Conservation (phyloP, 805 yeast genomes). For the Candida insectorum region DNA sequence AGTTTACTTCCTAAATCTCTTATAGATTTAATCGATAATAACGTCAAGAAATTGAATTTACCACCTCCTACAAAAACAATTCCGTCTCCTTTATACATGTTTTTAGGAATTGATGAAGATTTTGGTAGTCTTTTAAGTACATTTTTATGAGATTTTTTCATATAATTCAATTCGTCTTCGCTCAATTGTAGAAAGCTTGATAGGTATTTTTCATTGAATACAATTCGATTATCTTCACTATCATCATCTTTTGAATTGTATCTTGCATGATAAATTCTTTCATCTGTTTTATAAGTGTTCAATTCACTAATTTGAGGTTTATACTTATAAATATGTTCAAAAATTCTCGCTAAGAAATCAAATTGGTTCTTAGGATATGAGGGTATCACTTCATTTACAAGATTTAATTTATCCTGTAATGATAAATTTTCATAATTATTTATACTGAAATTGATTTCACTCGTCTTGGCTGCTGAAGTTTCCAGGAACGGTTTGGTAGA, state of each 20-base stretch:
- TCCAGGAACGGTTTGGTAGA: constrained; percentile 14
- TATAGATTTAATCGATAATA: constrained; percentile 60
- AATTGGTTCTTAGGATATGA: constrained; percentile 5
- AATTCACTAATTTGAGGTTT: constrained; percentile 45
- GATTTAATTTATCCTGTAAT: constrained; percentile 4
- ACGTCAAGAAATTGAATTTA: constrained; percentile 66
- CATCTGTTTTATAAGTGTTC: constrained; percentile 40
- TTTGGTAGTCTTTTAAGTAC: constrained; percentile 46
- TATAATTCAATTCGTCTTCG: constrained; percentile 37
- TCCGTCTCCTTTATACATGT: constrained; percentile 46
- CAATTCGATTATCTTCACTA: constrained; percentile 22
- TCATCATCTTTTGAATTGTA: constrained; percentile 33
- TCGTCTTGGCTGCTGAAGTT: constrained; percentile 12
- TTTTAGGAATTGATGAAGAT: constrained; percentile 22
- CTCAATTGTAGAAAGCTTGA: constrained; percentile 46
- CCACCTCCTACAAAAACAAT: constrained; percentile 81
- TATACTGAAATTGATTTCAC: constrained; percentile 7
- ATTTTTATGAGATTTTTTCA: constrained; percentile 45
- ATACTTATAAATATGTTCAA: constrained; percentile 37
- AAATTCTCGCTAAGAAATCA: constrained; percentile 41
- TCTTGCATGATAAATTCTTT: constrained; percentile 54
- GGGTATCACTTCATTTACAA: constrained; percentile 7
- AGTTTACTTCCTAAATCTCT: constrained; percentile 63
- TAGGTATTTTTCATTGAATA: constrained; percentile 54
- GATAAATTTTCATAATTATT: constrained; percentile 9